Conservation (phyloP, 2,329 filamentous ascomycete species). For the Colletotrichum sp. region DNA sequence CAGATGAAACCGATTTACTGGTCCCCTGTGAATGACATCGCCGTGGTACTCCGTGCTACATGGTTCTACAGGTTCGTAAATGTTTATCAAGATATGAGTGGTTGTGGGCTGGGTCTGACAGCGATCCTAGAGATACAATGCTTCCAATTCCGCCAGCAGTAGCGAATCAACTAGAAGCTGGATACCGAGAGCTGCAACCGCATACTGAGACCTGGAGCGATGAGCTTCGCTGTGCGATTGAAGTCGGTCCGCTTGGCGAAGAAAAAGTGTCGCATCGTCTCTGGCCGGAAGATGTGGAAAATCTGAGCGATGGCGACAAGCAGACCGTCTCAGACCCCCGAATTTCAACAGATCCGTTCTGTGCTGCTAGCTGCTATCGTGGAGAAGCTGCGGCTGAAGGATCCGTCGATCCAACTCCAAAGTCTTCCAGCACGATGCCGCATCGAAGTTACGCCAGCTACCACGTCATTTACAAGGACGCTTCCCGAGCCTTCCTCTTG, state of each 20-base stretch:
- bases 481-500: conserved; percentile 78
- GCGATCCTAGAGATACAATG: conserved; percentile 74
- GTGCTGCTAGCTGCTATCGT: conserved; percentile 63
- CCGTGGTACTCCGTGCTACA: conserved; percentile 81
- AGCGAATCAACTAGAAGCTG: conserved; percentile 91
- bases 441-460: conserved; percentile 72
- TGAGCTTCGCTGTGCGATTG: conserved; percentile 86
- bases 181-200: conserved; percentile 83
- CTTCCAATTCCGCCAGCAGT: conserved; percentile 83
- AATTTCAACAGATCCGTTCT: conserved; percentile 62
- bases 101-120: neutral
- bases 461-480: conserved; percentile 87
- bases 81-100: neutral
- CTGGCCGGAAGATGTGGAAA: conserved; percentile 68
- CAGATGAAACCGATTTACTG: conserved; percentile 98
- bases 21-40: conserved; percentile 90
- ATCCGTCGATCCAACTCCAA: conserved; percentile 39
- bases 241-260: conserved; percentile 88
- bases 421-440: conserved; percentile 40
- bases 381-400: conserved; percentile 66
- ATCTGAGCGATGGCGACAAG: conserved; percentile 22
- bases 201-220: conserved; percentile 95
- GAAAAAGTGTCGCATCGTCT: conserved; percentile 86
- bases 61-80: conserved; percentile 84
- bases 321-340: conserved; percentile 33